Base-by-base conservation (phyloP, 306 rosid species). In the Pueraria montana region DNA sequence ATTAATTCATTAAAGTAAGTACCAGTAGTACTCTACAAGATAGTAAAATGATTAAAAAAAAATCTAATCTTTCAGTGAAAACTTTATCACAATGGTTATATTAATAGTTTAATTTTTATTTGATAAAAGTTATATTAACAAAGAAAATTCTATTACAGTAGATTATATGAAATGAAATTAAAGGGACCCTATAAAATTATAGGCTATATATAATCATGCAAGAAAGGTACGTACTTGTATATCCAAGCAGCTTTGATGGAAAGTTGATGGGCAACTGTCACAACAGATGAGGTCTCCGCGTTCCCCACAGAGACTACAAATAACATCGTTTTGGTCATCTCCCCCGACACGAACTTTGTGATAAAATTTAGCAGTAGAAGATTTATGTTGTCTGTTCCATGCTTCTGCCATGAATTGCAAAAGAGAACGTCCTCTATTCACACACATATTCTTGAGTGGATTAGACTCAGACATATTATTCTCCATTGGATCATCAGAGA, bases 201-300 rank as follows among this genome's bases (percentile, higher is more conserved):
- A 18, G 24, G 24, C 40, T 36, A 18, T 17, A 52, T 52, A 53
- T n/a, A 18, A 18, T 53, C 11, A 20, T 55, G 62, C n/a, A 59
- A 12, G 66, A 59, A 5, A 36, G 4, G 26, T 40, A 65, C 86
- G 30, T 86, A 93, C 96, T 65, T 84, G 38, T 52, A 91, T 80
- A 77, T 81, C 87, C 83, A 93, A 79, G 88, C 97, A 91, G 74
- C 78, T 84, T 72, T 78, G 93, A 82, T 93, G 97, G 87, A 91
- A 91, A 21, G 92, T 82, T 58, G 96, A 93, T 34, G 94, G 90
- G 76, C 97, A 93, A 49, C 89, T 30, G 49, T 91, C 94, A 65
- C 96, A 91, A 74, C 96, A 90, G 48, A 90, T 84, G 74, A 91
- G 84, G 49, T 90, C 83, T 65, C 94, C 94, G 11, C 84, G 91